Evolutionary conservation across 139 green algal genomes (phyloP).

Genomic region (Chlamydomonas schloesseri): DNA sequence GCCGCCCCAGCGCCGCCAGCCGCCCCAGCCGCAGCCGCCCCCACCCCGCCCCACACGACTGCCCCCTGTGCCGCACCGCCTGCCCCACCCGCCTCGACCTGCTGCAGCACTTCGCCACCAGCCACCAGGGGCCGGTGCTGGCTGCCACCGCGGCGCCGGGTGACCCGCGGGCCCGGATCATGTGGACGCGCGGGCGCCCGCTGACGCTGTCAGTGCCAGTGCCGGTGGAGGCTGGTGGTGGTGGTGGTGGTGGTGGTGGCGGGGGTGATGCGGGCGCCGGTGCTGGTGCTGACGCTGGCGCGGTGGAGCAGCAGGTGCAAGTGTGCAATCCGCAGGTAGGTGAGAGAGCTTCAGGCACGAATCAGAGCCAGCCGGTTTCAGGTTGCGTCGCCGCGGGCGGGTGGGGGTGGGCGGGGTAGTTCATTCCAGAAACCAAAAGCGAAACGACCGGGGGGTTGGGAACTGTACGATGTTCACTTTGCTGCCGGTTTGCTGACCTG

Average conservation of each 20-base stretch:
- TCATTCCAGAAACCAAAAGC: too few relatives aligned
- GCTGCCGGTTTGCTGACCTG: too few relatives aligned
- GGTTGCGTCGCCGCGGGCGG: too few relatives aligned
- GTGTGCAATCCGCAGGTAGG: too few relatives aligned
- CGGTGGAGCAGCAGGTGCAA: too few relatives aligned
- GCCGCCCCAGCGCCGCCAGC: background rate
- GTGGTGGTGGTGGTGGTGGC: background rate
- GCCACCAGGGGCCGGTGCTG: conserved; percentile 20
- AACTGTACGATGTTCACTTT: too few relatives aligned
- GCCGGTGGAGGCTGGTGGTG: background rate
- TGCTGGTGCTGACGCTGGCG: background rate
- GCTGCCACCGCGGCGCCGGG: background rate
- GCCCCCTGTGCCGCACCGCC: conserved; percentile 16
- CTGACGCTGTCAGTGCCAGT: background rate
- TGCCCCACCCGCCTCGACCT: conserved; percentile 2
- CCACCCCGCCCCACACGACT: background rate
- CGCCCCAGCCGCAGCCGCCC: background rate
- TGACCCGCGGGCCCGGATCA: background rate
- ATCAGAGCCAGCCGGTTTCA: too few relatives aligned
- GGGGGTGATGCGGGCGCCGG: too few relatives aligned
- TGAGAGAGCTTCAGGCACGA: too few relatives aligned
- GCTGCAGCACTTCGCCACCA: conserved; percentile 6
- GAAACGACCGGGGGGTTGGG: too few relatives aligned
- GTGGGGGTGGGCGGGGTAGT: too few relatives aligned
- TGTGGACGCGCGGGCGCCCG: conserved; percentile 21